Percentiles rank a stretch among this genome's conserved stretches.
Evolutionary conservation across 306 rosid genomes (phyloP).

Genomic region (Cicer bijugum): DNA sequence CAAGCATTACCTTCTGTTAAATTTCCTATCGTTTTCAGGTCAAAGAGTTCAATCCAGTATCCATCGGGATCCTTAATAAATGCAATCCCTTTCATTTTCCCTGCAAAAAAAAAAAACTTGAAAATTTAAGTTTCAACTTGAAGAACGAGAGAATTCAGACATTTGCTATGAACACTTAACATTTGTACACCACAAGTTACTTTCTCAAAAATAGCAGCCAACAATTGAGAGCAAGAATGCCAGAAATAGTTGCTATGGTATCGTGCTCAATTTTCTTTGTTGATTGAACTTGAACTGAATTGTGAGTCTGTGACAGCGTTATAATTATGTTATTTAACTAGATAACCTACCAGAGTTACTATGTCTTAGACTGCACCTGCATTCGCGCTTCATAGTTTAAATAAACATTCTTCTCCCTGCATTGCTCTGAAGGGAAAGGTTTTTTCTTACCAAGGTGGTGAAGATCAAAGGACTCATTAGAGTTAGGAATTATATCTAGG

Average conservation of each 20-base stretch:
- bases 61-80: conserved; percentile 96
- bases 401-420: not conserved
- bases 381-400: not conserved
- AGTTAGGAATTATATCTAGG: not conserved
- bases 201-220: conserved; percentile 30
- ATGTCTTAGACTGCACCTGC: not conserved
- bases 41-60: conserved; percentile 95
- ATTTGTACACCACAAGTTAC: conserved; percentile 21
- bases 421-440: not conserved
- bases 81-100: conserved; percentile 92
- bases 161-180: conserved; percentile 12
- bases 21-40: conserved; percentile 62
- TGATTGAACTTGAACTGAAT: not conserved
- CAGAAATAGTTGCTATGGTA: conserved; percentile 17
- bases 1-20: conserved; percentile 47
- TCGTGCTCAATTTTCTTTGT: conserved; percentile 15
- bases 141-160: conserved; percentile 24
- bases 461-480: not conserved
- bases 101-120: conserved; percentile 49
- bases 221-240: not conserved
- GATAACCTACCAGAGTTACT: conserved; percentile 2
- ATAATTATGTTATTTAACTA: conserved; percentile 1
- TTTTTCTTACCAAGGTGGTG: not conserved
- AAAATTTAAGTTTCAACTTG: conserved; percentile 28
- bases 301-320: not conserved